These are phyloP conservation scores for Neofusicoccum cordaticola DNA, from an alignment of 2,329 filamentous ascomycete species.

Conservation along the genomic window DNA sequence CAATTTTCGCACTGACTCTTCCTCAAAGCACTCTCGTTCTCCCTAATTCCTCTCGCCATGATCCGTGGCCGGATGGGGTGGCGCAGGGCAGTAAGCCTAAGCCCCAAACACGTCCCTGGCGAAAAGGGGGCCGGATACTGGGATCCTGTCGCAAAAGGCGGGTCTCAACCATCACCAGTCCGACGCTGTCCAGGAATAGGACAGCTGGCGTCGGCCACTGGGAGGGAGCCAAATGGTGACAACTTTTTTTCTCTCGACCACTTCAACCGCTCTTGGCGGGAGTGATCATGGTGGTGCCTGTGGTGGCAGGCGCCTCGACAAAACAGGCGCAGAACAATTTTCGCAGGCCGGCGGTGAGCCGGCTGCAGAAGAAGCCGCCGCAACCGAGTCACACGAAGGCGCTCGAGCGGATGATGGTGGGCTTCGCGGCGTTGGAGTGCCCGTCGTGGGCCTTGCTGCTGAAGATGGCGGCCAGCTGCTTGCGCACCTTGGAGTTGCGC, in stretches of 20 bases:
- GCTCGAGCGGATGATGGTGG: not conserved
- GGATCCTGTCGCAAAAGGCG: not conserved
- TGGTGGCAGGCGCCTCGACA: not conserved
- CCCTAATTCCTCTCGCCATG: not conserved
- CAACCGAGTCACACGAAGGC: slow-evolving; percentile 11
- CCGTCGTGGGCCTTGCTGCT: not conserved
- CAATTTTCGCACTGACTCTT: not conserved
- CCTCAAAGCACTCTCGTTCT: not conserved
- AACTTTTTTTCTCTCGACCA: not conserved
- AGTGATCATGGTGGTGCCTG: not conserved
- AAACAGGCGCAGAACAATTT: not conserved
- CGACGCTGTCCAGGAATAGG: not conserved
- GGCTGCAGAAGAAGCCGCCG: not conserved
- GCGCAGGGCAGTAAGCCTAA: slow-evolving; percentile 3
- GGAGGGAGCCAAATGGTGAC: not conserved
- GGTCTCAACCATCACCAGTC: not conserved
- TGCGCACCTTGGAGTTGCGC: slow-evolving; percentile 10
- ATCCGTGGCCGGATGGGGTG: not conserved
- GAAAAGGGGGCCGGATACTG: not conserved
- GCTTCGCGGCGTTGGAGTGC: not conserved
- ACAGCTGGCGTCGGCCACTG: not conserved
- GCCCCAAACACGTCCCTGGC: not conserved
- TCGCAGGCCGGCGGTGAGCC: not conserved
- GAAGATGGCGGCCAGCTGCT: slow-evolving; percentile 12
- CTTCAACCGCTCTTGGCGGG: slow-evolving; percentile 11